These are phyloP conservation scores for Salix caprea DNA, from an alignment of 345 rosid genomes.

Conservation along the genomic window DNA sequence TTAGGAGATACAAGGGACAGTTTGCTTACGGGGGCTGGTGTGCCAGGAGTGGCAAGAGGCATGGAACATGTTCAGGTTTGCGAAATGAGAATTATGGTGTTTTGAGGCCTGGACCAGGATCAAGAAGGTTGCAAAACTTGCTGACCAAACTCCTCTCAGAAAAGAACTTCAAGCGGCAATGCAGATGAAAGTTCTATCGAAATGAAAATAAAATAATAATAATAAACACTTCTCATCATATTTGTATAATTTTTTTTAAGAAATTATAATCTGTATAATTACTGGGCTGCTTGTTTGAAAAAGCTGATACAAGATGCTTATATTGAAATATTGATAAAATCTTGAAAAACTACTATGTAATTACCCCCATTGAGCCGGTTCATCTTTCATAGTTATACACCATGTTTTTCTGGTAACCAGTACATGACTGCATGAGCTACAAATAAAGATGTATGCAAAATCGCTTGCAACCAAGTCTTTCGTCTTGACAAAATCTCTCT, in stretches of 20 bases:
- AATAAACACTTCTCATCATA: neutral
- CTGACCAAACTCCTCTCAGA: conserved; percentile 45
- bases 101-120: conserved; percentile 69
- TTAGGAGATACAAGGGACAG: conserved; percentile 36
- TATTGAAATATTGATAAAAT: neutral
- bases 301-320: neutral
- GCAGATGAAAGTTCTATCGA: conserved; percentile 34
- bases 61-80: conserved; percentile 30
- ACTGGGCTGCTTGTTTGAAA: neutral
- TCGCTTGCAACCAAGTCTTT: too few relatives aligned
- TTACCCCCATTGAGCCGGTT: too few relatives aligned
- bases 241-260: too few relatives aligned
- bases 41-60: conserved; percentile 15
- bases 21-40: conserved; percentile 63
- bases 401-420: too few relatives aligned
- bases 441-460: too few relatives aligned
- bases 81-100: conserved; percentile 35
- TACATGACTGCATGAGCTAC: too few relatives aligned
- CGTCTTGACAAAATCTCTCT: too few relatives aligned
- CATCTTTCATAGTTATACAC: too few relatives aligned
- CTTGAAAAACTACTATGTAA: too few relatives aligned
- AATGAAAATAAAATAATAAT: neutral
- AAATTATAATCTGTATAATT: neutral
- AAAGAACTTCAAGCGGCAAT: conserved; percentile 61
- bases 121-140: conserved; percentile 59